Percentiles rank a stretch among this genome's conserved stretches.
phyloP scores from a whole-genome alignment of 2,329 filamentous ascomycete species.

The Pezicula rhizophila region DNA sequence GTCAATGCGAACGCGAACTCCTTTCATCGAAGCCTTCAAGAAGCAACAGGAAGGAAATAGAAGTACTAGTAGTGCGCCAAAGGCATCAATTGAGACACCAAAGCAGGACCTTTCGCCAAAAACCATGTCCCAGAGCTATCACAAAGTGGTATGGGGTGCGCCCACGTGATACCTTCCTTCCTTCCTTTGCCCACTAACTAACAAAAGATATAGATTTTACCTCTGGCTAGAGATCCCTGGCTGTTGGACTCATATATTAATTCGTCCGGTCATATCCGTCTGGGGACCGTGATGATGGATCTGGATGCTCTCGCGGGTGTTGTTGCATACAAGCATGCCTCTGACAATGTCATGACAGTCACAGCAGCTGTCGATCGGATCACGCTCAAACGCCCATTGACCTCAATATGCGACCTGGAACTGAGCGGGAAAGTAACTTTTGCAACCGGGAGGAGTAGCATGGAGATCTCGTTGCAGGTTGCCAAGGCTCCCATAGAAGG shows the following conservation, averaged over 20 bases:
- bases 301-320: slow-evolving; percentile 65
- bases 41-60: slow-evolving; percentile 36
- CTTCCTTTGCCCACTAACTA: background rate
- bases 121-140: slow-evolving; percentile 61
- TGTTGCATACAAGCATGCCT: slow-evolving; percentile 65
- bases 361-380: slow-evolving; percentile 34
- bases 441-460: slow-evolving; percentile 60
- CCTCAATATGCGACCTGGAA: slow-evolving; percentile 64
- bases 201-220: slow-evolving; percentile 43
- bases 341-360: slow-evolving; percentile 44
- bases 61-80: background rate
- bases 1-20: slow-evolving; percentile 54
- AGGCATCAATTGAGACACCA: slow-evolving; percentile 25
- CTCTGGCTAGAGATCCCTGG: slow-evolving; percentile 63
- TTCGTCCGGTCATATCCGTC: slow-evolving; percentile 59
- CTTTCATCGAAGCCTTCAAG: slow-evolving; percentile 61
- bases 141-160: slow-evolving; percentile 47
- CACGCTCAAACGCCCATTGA: slow-evolving; percentile 53
- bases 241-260: slow-evolving; percentile 66
- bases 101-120: slow-evolving; percentile 50
- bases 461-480: slow-evolving; percentile 66
- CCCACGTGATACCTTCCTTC: slow-evolving; percentile 5
- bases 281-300: slow-evolving; percentile 53
- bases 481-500: slow-evolving; percentile 54
- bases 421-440: slow-evolving; percentile 49